Evolutionary conservation across 805 yeast genomes (phyloP).

Genomic region (Lipomyces starkeyi): DNA sequence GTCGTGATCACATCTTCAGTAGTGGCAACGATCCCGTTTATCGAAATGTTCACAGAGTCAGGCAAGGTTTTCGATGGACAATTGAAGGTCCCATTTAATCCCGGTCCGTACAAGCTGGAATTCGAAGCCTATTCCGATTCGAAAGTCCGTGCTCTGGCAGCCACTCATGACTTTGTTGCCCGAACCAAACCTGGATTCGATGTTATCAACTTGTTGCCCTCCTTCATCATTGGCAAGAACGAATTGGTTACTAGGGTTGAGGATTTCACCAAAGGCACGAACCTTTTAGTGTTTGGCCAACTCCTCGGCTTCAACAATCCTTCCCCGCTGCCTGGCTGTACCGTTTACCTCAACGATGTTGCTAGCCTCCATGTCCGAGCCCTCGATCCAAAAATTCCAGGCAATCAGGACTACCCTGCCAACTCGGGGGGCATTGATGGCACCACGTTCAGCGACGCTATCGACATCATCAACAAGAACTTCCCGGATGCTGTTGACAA

Average conservation of each 20-base stretch:
- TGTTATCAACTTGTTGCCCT: neutral
- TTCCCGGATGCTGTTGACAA: constrained; percentile 1
- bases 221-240: constrained; percentile 3
- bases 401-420: constrained; percentile 7
- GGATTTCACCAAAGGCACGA: constrained; percentile 3
- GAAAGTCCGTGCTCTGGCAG: neutral
- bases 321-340: neutral
- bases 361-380: neutral
- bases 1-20: constrained; percentile 58
- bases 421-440: constrained; percentile 2
- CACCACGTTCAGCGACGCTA: neutral
- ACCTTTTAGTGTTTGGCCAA: neutral
- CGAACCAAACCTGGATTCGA: neutral
- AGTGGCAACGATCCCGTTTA: constrained; percentile 45
- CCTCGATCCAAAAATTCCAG: constrained; percentile 3
- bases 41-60: neutral
- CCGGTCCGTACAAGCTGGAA: neutral
- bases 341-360: constrained; percentile 7
- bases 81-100: neutral
- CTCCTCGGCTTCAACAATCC: neutral
- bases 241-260: neutral
- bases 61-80: neutral
- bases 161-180: neutral
- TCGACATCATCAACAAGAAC: constrained; percentile 1
- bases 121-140: constrained; percentile 4